phyloP scores from a whole-genome alignment of 176 grass and related monocot species.

The Saccharum spontaneum region DNA sequence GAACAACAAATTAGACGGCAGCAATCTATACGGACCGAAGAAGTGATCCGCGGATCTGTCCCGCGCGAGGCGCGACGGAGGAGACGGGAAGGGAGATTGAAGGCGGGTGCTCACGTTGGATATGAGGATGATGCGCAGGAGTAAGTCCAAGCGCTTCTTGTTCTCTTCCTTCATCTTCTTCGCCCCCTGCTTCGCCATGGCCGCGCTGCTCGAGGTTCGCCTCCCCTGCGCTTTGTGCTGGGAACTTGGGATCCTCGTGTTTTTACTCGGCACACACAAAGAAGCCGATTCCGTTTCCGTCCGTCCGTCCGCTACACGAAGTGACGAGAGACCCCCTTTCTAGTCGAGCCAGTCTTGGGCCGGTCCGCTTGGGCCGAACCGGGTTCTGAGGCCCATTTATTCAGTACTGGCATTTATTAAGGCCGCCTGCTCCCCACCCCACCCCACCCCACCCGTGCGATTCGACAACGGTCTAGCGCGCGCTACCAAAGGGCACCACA shows the following conservation, averaged over 20 bases:
- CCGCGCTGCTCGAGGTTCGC: slow-evolving; percentile 6
- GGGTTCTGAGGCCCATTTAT: background rate
- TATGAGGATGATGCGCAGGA: slow-evolving; percentile 70
- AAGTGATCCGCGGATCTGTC: slow-evolving; percentile 29
- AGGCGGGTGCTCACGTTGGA: slow-evolving; percentile 59
- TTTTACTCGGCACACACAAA: background rate
- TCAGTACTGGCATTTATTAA: background rate
- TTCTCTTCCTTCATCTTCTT: slow-evolving; percentile 96
- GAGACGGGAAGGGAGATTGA: background rate
- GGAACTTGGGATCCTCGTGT: background rate
- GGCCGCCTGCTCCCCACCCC: background rate
- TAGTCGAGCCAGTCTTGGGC: background rate
- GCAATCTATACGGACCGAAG: background rate
- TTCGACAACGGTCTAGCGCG: slow-evolving; percentile 19
- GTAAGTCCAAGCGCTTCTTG: slow-evolving; percentile 73
- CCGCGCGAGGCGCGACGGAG: background rate
- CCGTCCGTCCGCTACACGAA: background rate
- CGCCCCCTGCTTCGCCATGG: slow-evolving; percentile 93
- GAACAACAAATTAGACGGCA: background rate
- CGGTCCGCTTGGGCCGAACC: background rate
- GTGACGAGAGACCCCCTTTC: background rate
- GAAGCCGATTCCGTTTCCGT: background rate
- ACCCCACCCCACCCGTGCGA: background rate
- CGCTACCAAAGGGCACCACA: background rate
- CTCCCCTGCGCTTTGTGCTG: background rate